Evolutionary conservation across 208 protist genomes (phyloP).

Genomic region (Wallacemonas collosoma): DNA sequence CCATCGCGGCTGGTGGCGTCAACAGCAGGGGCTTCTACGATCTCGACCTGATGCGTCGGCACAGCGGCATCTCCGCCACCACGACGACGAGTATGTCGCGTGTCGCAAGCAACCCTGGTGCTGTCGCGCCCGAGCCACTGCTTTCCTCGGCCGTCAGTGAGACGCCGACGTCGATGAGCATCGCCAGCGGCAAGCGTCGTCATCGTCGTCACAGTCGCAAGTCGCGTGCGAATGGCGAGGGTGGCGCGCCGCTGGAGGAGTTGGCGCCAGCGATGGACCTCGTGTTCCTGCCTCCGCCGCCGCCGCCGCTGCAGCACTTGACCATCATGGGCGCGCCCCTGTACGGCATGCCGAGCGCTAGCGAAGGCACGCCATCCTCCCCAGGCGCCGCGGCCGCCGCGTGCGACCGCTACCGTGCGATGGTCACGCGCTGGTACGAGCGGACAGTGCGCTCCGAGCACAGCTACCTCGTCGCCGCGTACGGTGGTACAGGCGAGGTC

Average conservation of each 20-base stretch:
- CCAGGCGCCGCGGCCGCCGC: neutral
- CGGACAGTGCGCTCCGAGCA: slow-evolving; percentile 42
- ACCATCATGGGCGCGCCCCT: neutral
- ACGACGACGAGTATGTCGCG: neutral
- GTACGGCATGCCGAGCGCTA: neutral
- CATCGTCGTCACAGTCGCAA: slow-evolving; percentile 20
- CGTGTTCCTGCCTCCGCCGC: slow-evolving; percentile 34
- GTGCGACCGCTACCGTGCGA: slow-evolving; percentile 21
- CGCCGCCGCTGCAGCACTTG: slow-evolving; percentile 22
- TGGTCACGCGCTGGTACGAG: slow-evolving; percentile 57
- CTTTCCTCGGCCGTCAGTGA: slow-evolving; percentile 16
- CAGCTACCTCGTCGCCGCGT: slow-evolving; percentile 31
- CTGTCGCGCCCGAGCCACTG: neutral
- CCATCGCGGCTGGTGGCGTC: neutral
- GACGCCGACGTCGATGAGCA: slow-evolving; percentile 17
- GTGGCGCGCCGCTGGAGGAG: slow-evolving; percentile 14
- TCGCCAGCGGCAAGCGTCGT: slow-evolving; percentile 14
- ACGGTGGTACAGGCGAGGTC: slow-evolving; percentile 29
- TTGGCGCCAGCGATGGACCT: slow-evolving; percentile 23
- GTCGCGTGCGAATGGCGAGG: slow-evolving; percentile 5
- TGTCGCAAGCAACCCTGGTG: too few relatives aligned
- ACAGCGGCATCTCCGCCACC: neutral
- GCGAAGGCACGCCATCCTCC: neutral
- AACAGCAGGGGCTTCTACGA: neutral
- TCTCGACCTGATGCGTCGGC: neutral